Percentiles rank a stretch among this genome's conserved stretches.
Evolutionary conservation across 768 basidiomycete species (phyloP).

Genomic region (Amyloporia xantha): DNA sequence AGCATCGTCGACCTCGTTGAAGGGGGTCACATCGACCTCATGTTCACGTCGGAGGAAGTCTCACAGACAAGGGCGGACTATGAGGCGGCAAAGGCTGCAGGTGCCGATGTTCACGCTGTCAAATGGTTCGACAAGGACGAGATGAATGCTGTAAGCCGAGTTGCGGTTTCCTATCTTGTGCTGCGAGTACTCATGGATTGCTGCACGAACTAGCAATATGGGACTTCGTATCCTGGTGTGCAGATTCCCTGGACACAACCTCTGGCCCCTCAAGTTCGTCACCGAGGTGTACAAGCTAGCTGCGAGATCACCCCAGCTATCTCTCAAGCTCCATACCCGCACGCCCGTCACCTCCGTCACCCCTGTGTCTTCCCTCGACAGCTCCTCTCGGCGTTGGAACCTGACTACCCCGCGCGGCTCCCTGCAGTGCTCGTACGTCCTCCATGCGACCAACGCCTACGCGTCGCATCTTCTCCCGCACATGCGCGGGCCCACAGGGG

Average conservation of each 20-base stretch:
- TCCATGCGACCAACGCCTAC: slow-evolving; percentile 88
- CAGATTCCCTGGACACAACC: slow-evolving; percentile 50
- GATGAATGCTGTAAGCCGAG: slow-evolving; percentile 39
- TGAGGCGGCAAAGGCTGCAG: slow-evolving; percentile 46
- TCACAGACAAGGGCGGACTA: slow-evolving; percentile 36
- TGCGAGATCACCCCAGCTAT: slow-evolving; percentile 23
- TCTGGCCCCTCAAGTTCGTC: slow-evolving; percentile 82
- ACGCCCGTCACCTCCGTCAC: slow-evolving; percentile 73
- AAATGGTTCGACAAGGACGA: slow-evolving; percentile 42
- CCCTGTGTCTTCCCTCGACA: slow-evolving; percentile 21
- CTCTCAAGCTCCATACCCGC: slow-evolving; percentile 60
- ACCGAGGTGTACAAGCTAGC: slow-evolving; percentile 52
- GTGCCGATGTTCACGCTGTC: slow-evolving; percentile 38
- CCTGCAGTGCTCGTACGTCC: slow-evolving; percentile 52
- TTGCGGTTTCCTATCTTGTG: no score
- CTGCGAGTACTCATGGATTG: neutral
- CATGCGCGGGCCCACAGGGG: slow-evolving; percentile 44
- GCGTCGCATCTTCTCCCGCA: slow-evolving; percentile 71
- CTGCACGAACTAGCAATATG: slow-evolving; percentile 28
- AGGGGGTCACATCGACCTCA: slow-evolving; percentile 45
- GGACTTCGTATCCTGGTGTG: slow-evolving; percentile 46
- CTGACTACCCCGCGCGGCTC: slow-evolving; percentile 62
- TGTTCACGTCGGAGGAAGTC: slow-evolving; percentile 42
- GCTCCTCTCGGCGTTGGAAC: slow-evolving; percentile 37
- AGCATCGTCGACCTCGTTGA: slow-evolving; percentile 56